Conservation (phyloP, 1,284 basidiomycete species). For the Trametes hirsuta region DNA sequence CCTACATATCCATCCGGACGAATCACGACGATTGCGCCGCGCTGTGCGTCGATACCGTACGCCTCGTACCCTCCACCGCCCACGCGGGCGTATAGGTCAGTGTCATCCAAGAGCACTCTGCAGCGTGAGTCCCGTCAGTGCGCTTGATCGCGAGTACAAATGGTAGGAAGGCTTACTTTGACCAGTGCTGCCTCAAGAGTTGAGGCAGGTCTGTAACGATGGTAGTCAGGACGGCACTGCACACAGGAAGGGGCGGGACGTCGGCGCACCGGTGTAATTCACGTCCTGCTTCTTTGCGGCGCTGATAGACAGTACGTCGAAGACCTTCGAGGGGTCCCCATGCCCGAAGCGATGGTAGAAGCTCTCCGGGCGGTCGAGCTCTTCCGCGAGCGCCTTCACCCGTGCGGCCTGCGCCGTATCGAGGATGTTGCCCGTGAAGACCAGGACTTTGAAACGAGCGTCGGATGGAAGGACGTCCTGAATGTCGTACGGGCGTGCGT, state of each 20-base stretch:
- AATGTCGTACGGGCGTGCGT: slow-evolving; percentile 63
- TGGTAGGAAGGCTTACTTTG: slow-evolving; percentile 48
- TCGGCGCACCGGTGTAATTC: slow-evolving; percentile 40
- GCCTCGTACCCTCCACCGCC: slow-evolving; percentile 48
- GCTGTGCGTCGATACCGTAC: slow-evolving; percentile 54
- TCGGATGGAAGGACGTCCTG: slow-evolving; percentile 73
- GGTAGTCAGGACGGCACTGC: background rate
- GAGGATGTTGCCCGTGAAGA: slow-evolving; percentile 64
- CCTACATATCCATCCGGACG: slow-evolving; percentile 80
- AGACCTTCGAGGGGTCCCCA: slow-evolving; percentile 34
- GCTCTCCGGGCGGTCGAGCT: slow-evolving; percentile 41
- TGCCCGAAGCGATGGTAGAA: slow-evolving; percentile 41
- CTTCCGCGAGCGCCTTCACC: slow-evolving; percentile 47
- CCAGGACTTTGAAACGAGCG: slow-evolving; percentile 71
- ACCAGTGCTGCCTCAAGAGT: slow-evolving; percentile 66
- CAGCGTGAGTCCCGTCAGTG: background rate
- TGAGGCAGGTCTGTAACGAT: slow-evolving; percentile 43
- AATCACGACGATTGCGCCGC: slow-evolving; percentile 66
- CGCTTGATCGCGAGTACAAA: background rate
- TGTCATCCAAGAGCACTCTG: slow-evolving; percentile 42
- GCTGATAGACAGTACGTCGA: slow-evolving; percentile 59
- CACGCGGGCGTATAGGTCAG: slow-evolving; percentile 34
- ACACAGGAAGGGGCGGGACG: background rate
- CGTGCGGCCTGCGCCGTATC: slow-evolving; percentile 42
- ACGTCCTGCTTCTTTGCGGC: slow-evolving; percentile 50